Conservation (phyloP, 495 filamentous ascomycete genomes). For the Parmelia sp. region DNA sequence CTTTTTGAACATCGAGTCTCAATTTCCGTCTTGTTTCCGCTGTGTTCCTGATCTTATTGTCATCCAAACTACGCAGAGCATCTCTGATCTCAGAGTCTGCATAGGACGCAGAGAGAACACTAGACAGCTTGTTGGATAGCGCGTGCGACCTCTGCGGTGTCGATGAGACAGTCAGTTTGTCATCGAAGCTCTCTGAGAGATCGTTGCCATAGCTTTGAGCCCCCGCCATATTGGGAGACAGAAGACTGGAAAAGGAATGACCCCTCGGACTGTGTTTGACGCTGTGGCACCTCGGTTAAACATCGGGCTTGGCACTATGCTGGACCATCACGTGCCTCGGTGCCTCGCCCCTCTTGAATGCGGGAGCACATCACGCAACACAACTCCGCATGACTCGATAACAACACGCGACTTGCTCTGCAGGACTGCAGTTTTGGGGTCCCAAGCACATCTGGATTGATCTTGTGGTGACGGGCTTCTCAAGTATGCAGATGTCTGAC, state of each 20-base stretch:
- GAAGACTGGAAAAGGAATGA: neutral
- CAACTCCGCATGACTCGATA: neutral
- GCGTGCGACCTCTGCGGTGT: conserved; percentile 43
- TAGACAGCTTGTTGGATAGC: conserved; percentile 68
- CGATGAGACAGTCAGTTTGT: conserved; percentile 9
- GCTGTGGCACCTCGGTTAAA: too few species aligned
- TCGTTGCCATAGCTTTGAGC: conserved; percentile 9
- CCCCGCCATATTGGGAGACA: conserved; percentile 6
- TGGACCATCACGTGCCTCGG: too few species aligned
- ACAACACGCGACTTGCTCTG: conserved; percentile 3
- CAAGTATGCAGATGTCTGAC: conserved; percentile 6
- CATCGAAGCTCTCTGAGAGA: conserved; percentile 16
- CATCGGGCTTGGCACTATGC: neutral
- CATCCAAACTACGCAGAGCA: conserved; percentile 70
- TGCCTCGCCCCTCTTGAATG: neutral
- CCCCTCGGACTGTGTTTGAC: too few species aligned
- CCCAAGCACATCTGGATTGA: neutral
- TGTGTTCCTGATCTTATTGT: conserved; percentile 64
- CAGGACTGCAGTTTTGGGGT: neutral
- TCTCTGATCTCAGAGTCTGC: conserved; percentile 88
- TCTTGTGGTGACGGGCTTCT: neutral
- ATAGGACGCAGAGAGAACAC: conserved; percentile 85
- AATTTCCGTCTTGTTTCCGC: conserved; percentile 73
- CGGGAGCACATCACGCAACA: neutral
- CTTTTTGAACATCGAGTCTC: conserved; percentile 79